phyloP scores from a whole-genome alignment of 805 yeast species.

The Brettanomyces nanus region DNA sequence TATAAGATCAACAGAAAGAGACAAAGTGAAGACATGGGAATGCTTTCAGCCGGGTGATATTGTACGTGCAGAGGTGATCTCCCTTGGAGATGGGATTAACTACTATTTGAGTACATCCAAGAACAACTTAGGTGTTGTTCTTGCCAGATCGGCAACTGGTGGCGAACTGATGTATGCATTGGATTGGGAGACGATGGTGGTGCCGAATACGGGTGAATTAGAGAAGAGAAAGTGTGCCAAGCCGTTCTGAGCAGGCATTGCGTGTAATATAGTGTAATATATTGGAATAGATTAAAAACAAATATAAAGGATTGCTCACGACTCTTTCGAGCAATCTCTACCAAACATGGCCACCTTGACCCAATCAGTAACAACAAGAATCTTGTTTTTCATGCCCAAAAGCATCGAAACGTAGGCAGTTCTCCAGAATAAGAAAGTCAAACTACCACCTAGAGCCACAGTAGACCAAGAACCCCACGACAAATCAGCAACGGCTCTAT shows the following conservation, averaged over 20 bases:
- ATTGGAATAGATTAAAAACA: neutral
- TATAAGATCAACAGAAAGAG: conserved; percentile 85
- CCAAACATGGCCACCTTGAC: conserved; percentile 80
- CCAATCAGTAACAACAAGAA: conserved; percentile 86
- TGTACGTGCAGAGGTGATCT: conserved; percentile 72
- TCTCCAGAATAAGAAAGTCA: conserved; percentile 92
- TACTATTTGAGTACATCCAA: conserved; percentile 85
- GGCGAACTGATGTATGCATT: conserved; percentile 80
- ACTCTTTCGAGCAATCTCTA: conserved; percentile 81
- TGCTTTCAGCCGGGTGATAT: conserved; percentile 90
- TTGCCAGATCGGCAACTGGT: conserved; percentile 63
- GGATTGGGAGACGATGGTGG: conserved; percentile 94
- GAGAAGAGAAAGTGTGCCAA: conserved; percentile 90
- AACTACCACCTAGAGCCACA: conserved; percentile 73
- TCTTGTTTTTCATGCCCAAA: conserved; percentile 79
- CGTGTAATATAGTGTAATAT: neutral
- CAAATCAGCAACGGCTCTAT: conserved; percentile 89
- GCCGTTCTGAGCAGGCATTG: conserved; percentile 43
- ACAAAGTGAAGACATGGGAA: conserved; percentile 68
- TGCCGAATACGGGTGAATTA: conserved; percentile 61
- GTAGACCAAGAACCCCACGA: conserved; percentile 73
- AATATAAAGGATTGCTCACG: neutral
- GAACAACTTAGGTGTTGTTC: conserved; percentile 89
- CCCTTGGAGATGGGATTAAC: conserved; percentile 89
- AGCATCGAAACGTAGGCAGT: conserved; percentile 90